Conservation (phyloP, 352 stramenopile species). For the Pythium guiyangense region DNA sequence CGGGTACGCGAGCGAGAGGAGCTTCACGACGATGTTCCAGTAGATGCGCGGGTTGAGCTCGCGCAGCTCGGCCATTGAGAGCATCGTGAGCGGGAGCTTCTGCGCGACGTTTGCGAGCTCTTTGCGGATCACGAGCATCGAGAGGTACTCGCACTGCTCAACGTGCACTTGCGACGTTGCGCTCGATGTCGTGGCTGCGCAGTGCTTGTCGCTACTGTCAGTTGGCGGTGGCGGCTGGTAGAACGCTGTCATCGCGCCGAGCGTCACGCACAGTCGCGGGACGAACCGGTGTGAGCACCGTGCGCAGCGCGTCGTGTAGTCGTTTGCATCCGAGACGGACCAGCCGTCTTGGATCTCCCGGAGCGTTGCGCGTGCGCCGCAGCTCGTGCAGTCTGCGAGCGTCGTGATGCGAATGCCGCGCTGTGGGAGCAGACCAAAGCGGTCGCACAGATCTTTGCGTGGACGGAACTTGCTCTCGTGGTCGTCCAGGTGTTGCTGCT, state of each 20-base stretch:
- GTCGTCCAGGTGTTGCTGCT: neutral
- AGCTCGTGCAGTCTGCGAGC: slow-evolving; percentile 32
- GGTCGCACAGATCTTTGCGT: slow-evolving; percentile 35
- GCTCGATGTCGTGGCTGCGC: neutral
- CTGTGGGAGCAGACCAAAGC: slow-evolving; percentile 34
- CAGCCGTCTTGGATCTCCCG: slow-evolving; percentile 31
- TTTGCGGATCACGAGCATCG: slow-evolving; percentile 36
- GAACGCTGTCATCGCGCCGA: slow-evolving; percentile 26
- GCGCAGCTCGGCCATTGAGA: slow-evolving; percentile 31
- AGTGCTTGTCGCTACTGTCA: neutral
- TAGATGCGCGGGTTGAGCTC: slow-evolving; percentile 39
- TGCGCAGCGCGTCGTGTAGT: slow-evolving; percentile 35
- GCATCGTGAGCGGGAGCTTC: slow-evolving; percentile 31
- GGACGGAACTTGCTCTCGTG: slow-evolving; percentile 10
- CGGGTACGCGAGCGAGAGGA: slow-evolving; percentile 34
- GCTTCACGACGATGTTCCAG: slow-evolving; percentile 57
- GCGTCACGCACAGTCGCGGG: slow-evolving; percentile 31
- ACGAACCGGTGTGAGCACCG: slow-evolving; percentile 27
- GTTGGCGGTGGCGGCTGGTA: slow-evolving; percentile 8
- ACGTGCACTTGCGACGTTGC: slow-evolving; percentile 10
- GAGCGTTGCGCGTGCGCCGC: slow-evolving; percentile 24
- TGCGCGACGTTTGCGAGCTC: slow-evolving; percentile 33
- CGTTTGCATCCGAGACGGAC: slow-evolving; percentile 24
- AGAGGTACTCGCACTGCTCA: slow-evolving; percentile 44
- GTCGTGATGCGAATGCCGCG: slow-evolving; percentile 33